These are phyloP conservation scores for Colletotrichum sojae DNA, from an alignment of 2,329 filamentous ascomycete species.

Conservation along the genomic window DNA sequence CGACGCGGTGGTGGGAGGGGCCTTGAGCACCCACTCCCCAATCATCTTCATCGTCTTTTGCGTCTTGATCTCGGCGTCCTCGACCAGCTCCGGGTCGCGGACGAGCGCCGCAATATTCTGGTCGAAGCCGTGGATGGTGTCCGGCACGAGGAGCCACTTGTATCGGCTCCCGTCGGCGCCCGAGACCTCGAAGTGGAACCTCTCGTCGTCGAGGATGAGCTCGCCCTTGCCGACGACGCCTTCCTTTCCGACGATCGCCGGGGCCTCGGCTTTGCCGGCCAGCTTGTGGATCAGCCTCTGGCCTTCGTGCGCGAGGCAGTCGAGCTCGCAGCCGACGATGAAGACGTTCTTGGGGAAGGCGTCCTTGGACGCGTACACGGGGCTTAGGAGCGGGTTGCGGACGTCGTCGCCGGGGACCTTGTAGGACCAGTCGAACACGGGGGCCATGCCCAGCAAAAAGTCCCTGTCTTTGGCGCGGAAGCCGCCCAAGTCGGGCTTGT, in stretches of 20 bases:
- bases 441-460: slow-evolving; percentile 40
- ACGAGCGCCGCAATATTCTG: slow-evolving; percentile 41
- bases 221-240: slow-evolving; percentile 42
- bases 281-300: slow-evolving; percentile 55
- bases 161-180: slow-evolving; percentile 42
- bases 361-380: slow-evolving; percentile 49
- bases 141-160: slow-evolving; percentile 51
- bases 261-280: slow-evolving; percentile 49
- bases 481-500: slow-evolving; percentile 44
- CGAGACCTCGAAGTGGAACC: slow-evolving; percentile 46
- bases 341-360: slow-evolving; percentile 54
- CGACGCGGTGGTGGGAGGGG: slow-evolving; percentile 9
- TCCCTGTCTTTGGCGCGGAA: slow-evolving; percentile 40
- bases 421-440: slow-evolving; percentile 52
- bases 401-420: slow-evolving; percentile 47
- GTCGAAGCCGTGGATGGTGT: slow-evolving; percentile 50
- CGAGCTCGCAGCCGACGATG: slow-evolving; percentile 55
- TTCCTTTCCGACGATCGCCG: slow-evolving; percentile 48
- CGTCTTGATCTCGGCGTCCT: slow-evolving; percentile 46
- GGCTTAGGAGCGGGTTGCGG: slow-evolving; percentile 52
- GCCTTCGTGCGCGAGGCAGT: slow-evolving; percentile 56
- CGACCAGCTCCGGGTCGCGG: slow-evolving; percentile 43
- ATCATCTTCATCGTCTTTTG: slow-evolving; percentile 45
- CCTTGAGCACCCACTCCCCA: slow-evolving; percentile 47
- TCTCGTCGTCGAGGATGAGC: slow-evolving; percentile 47